phyloP scores from a whole-genome alignment of 805 yeast species.

The Saturnispora sekii region DNA sequence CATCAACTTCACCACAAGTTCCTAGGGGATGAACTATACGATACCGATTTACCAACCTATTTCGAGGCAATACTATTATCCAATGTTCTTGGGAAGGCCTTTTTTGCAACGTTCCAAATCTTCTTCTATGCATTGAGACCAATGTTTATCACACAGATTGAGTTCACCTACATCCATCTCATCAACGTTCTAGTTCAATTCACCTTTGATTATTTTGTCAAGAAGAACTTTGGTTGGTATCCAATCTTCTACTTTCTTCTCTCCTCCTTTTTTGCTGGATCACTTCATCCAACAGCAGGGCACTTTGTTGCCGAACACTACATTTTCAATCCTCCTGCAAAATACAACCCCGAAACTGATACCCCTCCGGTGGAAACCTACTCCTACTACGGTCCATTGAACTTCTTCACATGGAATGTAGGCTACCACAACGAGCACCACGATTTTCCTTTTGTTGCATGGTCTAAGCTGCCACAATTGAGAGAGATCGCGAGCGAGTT shows the following conservation, averaged over 20 bases:
- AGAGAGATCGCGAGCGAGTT: conserved; percentile 66
- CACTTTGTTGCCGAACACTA: conserved; percentile 95
- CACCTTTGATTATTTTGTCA: conserved; percentile 46
- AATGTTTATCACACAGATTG: conserved; percentile 69
- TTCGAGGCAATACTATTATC: conserved; percentile 68
- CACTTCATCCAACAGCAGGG: conserved; percentile 89
- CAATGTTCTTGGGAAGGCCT: conserved; percentile 76
- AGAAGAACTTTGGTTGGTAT: conserved; percentile 53
- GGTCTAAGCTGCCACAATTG: conserved; percentile 67
- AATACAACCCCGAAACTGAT: conserved; percentile 23
- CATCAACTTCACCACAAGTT: conserved; percentile 89
- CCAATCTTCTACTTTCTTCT: conserved; percentile 57
- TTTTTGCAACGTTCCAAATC: conserved; percentile 83
- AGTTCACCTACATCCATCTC: conserved; percentile 66
- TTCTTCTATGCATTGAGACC: conserved; percentile 87
- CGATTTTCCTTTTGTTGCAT: conserved; percentile 88
- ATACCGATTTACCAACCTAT: conserved; percentile 80
- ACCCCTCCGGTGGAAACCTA: conserved; percentile 71
- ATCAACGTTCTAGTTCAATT: conserved; percentile 57
- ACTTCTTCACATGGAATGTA: conserved; percentile 79
- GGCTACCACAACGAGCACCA: conserved; percentile 95
- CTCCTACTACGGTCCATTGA: conserved; percentile 77
- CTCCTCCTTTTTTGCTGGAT: conserved; percentile 82
- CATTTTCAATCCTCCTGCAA: conserved; percentile 48
- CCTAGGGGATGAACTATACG: conserved; percentile 72